Evolutionary conservation across 306 rosid genomes (phyloP).

Genomic region (Lathyrus oleraceus): DNA sequence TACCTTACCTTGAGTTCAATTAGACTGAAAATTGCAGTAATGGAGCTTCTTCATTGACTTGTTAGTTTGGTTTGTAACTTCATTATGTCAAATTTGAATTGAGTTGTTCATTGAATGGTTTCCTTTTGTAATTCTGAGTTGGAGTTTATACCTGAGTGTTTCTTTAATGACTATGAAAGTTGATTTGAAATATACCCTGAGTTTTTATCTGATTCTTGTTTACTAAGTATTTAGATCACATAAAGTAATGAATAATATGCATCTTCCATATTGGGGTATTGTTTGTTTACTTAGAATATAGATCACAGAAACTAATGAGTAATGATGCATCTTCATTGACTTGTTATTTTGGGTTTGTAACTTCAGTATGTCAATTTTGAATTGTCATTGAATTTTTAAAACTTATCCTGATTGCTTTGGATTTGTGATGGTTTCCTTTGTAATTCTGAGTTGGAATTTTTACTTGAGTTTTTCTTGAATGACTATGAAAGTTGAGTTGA

Average conservation of each 20-base stretch:
- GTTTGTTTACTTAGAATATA: no score
- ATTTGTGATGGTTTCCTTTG: not conserved
- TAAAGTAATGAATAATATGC: no score
- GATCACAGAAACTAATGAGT: no score
- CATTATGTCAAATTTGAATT: not conserved
- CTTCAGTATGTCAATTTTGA: not conserved
- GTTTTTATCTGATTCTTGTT: not conserved
- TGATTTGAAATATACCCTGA: constrained; percentile 1
- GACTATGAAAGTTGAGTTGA: not conserved
- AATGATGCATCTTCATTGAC: not conserved
- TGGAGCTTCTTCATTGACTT: not conserved
- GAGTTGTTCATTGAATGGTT: no score
- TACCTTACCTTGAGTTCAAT: constrained; percentile 13
- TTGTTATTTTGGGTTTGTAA: not conserved
- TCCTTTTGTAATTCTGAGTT: constrained; percentile 4
- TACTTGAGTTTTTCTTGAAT: constrained; percentile 2
- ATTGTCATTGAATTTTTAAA: not conserved
- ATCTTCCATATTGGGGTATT: no score
- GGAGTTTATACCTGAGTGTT: constrained; percentile 4
- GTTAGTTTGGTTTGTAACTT: not conserved
- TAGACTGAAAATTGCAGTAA: not conserved
- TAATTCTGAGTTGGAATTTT: constrained; percentile 19
- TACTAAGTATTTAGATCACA: no score
- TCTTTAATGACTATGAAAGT: not conserved
- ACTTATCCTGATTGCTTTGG: not conserved